Base-by-base conservation (phyloP, 768 basidiomycete genomes). In the Termitomyces sp. region DNA sequence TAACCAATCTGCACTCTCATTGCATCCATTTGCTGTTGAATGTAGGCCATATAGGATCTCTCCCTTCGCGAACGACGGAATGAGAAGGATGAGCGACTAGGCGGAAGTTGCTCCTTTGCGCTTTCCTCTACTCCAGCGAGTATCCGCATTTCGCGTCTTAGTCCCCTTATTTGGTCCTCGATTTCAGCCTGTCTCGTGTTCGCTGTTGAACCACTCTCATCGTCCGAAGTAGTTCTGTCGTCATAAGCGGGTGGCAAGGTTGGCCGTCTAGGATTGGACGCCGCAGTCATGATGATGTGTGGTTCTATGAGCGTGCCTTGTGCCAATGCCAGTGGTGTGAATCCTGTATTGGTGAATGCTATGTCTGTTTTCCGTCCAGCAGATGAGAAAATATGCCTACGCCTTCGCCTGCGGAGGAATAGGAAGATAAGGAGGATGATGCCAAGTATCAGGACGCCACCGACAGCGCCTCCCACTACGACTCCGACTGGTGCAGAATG, bases 1-100 rank as follows among this genome's bases (percentile, higher is more conserved):
- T 53, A 52, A 46, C 52, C 56, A 29, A 63, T 60, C 34, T 63
- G 55, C 37, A 52, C 53, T 16, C 55, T 57, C 62, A 63, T 63
- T 31, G 41, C 31, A 18, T 57, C 39, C 56, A 65, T 58, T 41
- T 61, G 57, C 51, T 59, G 36, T 36, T 53, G 58, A 37, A 63
- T 24, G 9, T 47, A 47, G 6, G 42, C 10, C 46, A 56, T 24
- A 39, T 52, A 53, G 31, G 27, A 44, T 37, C 48, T 55, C 46
- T 59, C 54, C 14, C 54, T 58, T 3, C 51, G 44, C 18, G 43
- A 29, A 26, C 61, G 56, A 27, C 41, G 44, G 18, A 47, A 46
- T 20, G 59, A 41, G 16, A 41, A 47, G 22, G 44, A 48, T 37
- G 34, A 47, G n/a, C 31, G 18, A n/a, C 32, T 7, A 20, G 20